A percentile compares a stretch with the other conserved stretches of the same genome.
phyloP scores from a whole-genome alignment of 768 basidiomycete species.

The Russula sp. region DNA sequence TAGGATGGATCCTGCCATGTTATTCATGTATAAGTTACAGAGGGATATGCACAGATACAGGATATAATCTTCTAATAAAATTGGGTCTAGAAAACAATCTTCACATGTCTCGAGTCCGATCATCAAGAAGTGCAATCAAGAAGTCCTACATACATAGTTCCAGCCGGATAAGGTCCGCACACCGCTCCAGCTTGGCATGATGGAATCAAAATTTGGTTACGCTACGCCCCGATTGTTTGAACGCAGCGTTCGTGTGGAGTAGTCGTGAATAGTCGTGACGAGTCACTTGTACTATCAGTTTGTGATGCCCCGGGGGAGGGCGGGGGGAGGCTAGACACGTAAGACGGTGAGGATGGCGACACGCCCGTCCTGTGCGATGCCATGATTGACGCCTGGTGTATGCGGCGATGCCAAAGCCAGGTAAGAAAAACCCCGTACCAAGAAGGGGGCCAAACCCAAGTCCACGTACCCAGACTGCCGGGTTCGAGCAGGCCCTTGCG shows the following conservation, averaged over 20 bases:
- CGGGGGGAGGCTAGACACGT: slow-evolving; percentile 33
- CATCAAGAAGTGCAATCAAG: background rate
- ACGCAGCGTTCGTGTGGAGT: background rate
- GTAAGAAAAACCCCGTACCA: background rate
- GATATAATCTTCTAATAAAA: background rate
- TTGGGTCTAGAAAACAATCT: background rate
- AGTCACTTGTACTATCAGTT: background rate
- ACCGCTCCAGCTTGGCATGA: background rate
- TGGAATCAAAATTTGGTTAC: background rate
- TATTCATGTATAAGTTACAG: background rate
- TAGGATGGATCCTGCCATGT: background rate
- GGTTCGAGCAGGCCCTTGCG: slow-evolving; percentile 59
- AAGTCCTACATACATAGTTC: too few relatives aligned
- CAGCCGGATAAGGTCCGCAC: background rate
- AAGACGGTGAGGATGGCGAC: slow-evolving; percentile 72
- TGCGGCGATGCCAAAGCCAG: background rate
- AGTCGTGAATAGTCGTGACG: background rate
- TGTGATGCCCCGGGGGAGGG: background rate
- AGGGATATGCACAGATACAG: background rate
- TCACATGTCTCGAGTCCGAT: background rate
- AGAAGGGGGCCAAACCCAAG: background rate
- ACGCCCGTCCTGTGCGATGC: slow-evolving; percentile 72
- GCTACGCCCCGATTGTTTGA: background rate
- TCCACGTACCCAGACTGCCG: slow-evolving; percentile 55
- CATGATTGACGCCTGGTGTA: slow-evolving; percentile 66